Evolutionary conservation across 2,329 filamentous ascomycete species (phyloP).

Genomic region (Cordyceps farinosa): DNA sequence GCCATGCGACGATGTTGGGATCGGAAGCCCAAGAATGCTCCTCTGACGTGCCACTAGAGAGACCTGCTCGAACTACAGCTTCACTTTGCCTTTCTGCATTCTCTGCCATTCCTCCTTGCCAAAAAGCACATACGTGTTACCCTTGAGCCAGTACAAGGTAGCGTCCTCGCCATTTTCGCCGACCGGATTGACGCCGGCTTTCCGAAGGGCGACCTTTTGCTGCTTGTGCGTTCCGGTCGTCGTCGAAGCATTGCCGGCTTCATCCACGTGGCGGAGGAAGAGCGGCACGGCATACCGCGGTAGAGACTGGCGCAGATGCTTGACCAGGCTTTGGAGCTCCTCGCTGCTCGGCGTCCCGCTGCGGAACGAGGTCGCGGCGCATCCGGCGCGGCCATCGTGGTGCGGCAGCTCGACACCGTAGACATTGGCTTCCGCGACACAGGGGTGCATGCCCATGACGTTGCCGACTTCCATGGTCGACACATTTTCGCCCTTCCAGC

Average conservation of each 20-base stretch:
- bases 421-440: constrained; percentile 74
- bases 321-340: constrained; percentile 55
- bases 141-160: constrained; percentile 63
- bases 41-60: too few species aligned
- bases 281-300: constrained; percentile 74
- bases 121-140: constrained; percentile 66
- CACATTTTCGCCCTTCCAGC: constrained; percentile 81
- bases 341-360: constrained; percentile 36
- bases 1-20: too few species aligned
- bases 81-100: not conserved
- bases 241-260: constrained; percentile 52
- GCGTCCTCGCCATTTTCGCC: constrained; percentile 27
- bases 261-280: constrained; percentile 66
- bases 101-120: constrained; percentile 59
- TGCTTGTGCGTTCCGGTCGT: constrained; percentile 86
- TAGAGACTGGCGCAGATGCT: constrained; percentile 54
- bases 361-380: constrained; percentile 64
- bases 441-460: constrained; percentile 62
- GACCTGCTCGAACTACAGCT: not conserved
- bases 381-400: constrained; percentile 84
- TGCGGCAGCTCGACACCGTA: constrained; percentile 77
- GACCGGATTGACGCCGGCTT: constrained; percentile 67
- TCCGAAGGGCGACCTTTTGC: constrained; percentile 69
- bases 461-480: constrained; percentile 77
- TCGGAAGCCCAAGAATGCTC: too few species aligned